Percentiles rank a stretch among this genome's conserved stretches.
Conservation (phyloP, 129 eudicot genomes). For the Tagetes patula region DNA sequence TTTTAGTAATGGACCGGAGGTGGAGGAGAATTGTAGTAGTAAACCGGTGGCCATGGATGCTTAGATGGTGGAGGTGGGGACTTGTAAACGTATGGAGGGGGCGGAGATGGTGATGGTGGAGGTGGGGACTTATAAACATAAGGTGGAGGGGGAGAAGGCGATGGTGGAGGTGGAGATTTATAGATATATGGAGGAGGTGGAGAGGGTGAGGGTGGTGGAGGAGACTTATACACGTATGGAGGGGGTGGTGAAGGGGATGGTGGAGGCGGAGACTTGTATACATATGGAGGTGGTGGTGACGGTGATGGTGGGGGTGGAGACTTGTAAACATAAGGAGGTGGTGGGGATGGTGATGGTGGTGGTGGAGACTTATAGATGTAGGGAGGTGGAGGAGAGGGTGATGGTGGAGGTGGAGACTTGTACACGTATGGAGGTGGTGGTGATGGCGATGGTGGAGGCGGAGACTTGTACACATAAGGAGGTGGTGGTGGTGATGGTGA, state of each 20-base stretch:
- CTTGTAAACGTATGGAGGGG: not conserved
- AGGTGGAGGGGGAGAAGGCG: constrained; percentile 22
- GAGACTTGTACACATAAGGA: not conserved
- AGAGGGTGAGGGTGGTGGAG: constrained; percentile 7
- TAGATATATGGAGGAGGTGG: constrained; percentile 6
- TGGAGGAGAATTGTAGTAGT: constrained; percentile 35
- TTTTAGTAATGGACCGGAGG: constrained; percentile 25
- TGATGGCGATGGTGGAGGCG: constrained; percentile 2
- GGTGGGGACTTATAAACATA: not conserved
- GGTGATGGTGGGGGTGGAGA: constrained; percentile 11
- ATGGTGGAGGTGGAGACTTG: constrained; percentile 2
- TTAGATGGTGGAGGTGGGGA: constrained; percentile 6
- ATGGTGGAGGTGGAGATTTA: constrained; percentile 20
- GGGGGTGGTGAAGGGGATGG: not conserved
- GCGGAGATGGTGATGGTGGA: constrained; percentile 14
- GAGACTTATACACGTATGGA: not conserved
- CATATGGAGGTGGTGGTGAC: constrained; percentile 13
- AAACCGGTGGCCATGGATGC: constrained; percentile 17
- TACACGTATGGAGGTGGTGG: not conserved
- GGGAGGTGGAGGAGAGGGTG: not conserved
- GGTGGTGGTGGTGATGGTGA: constrained; percentile 16
- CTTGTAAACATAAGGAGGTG: constrained; percentile 6
- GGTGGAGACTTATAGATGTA: constrained; percentile 2
- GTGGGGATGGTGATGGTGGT: constrained; percentile 15
- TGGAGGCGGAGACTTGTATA: not conserved